These are phyloP conservation scores for Fusarium graminum DNA, from an alignment of 2,329 filamentous ascomycete genomes.

Conservation along the genomic window DNA sequence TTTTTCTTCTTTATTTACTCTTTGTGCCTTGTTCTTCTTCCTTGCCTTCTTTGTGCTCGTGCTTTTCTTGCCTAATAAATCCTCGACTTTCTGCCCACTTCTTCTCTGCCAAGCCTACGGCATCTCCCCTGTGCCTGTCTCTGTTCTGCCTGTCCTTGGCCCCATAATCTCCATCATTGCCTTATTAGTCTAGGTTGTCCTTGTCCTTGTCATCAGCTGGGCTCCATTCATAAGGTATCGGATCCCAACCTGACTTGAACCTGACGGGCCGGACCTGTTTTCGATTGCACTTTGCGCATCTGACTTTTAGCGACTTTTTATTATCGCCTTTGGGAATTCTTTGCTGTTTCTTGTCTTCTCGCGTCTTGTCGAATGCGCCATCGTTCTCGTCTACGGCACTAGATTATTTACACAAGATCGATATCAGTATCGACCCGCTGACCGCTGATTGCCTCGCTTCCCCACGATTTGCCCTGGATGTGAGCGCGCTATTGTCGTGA, in stretches of 20 bases:
- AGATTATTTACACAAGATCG: conserved; percentile 23
- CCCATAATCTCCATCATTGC: conserved; percentile 22
- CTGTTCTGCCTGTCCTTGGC: conserved; percentile 22
- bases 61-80: conserved; percentile 2
- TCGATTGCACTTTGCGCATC: conserved; percentile 11
- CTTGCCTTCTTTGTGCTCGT: conserved; percentile 21
- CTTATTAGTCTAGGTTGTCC: conserved; percentile 23
- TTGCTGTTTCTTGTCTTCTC: conserved; percentile 1
- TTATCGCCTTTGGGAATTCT: conserved; percentile 4
- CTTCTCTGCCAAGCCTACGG: conserved; percentile 34
- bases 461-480: conserved; percentile 43
- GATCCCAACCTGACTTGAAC: conserved; percentile 30
- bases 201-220: conserved; percentile 43
- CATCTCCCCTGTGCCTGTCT: conserved; percentile 20
- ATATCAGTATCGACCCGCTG: conserved; percentile 32
- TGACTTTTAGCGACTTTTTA: conserved; percentile 21
- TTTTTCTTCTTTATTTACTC: conserved; percentile 6
- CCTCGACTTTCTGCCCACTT: conserved; percentile 35
- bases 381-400: conserved; percentile 29
- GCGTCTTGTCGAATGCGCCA: conserved; percentile 31
- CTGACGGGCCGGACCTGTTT: conserved; percentile 23
- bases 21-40: conserved; percentile 27
- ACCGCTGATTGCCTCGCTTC: conserved; percentile 42
- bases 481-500: conserved; percentile 28
- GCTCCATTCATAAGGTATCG: conserved; percentile 36